Evolutionary conservation across 805 yeast species (phyloP), one percentile per base, ranked within the genome.

Genomic region (Wickerhamomyces bovis): DNA sequence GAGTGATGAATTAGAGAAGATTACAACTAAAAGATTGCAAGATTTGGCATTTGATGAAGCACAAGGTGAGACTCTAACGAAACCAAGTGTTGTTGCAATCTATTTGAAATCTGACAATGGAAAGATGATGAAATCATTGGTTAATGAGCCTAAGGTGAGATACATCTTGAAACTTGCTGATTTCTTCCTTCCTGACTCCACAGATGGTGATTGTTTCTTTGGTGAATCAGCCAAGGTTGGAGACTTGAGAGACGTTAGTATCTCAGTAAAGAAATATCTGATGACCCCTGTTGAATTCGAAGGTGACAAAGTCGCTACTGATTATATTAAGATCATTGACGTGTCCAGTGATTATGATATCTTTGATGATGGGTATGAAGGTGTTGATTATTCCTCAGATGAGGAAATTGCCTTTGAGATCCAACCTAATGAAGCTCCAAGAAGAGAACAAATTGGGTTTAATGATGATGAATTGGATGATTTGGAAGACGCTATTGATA

Each of bases 71-170:
- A 39, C 39, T 22, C 13, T 44, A 20, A 6, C 18, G n/a, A 44
- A 43, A 12, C 18, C 36, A 33, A 33, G 36, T 33, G 44, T 44
- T 2, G 48, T 44, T 10, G 51, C 54, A 20, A 48, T 57, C 33
- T 44, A 40, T n/a, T 43, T 61, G 42, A 44, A 53, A 15, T 45
- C 57, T 6, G 52, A 53, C 12, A 63, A 58, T 6, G 49, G 53
- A 5, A 55, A 46, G 6, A 38, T 44, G 16, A 51, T 53, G 45
- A 60, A 53, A n/a, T 51, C 56, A 12, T 53, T 78, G 6, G 67
- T 75, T 20, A 69, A 68, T 18, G 78, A 81, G 45, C 73, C 80
- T 3, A 66, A 74, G 43, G 47, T 78, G 16, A 61, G 87, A 30
- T 63, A 78, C 26, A 58, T 81, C 16, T 61, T 82, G 43, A 58